Percentiles rank a stretch among this genome's conserved stretches.
Evolutionary conservation across 1,284 basidiomycete genomes (phyloP).

Genomic region (Marasmius oreades): DNA sequence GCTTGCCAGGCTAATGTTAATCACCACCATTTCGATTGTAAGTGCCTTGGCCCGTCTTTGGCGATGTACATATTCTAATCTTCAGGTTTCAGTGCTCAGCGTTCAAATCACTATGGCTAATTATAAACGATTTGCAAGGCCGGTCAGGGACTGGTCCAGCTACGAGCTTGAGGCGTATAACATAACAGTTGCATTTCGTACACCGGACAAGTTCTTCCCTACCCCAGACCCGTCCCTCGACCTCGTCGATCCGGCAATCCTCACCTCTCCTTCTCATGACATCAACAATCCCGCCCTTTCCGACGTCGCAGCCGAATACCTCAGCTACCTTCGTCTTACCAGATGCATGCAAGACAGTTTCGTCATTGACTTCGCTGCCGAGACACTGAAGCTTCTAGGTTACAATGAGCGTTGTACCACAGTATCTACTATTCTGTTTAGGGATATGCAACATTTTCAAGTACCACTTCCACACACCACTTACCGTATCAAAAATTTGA

Average conservation of each 20-base stretch:
- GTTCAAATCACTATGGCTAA: constrained; percentile 16
- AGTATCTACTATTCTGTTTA: too few relatives aligned
- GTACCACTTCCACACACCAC: too few relatives aligned
- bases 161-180: constrained; percentile 27
- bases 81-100: too few relatives aligned
- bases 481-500: too few relatives aligned
- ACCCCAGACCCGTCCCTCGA: constrained; percentile 22
- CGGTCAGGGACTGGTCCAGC: constrained; percentile 25
- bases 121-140: constrained; percentile 25
- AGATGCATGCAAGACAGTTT: constrained; percentile 17
- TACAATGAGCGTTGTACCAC: constrained; percentile 23
- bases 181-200: constrained; percentile 20
- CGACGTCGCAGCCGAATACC: constrained; percentile 18
- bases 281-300: neutral
- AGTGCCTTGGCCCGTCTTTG: too few relatives aligned
- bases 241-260: constrained; percentile 21
- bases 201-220: constrained; percentile 24
- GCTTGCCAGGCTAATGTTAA: too few relatives aligned
- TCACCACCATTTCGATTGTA: too few relatives aligned
- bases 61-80: too few relatives aligned
- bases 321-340: constrained; percentile 26
- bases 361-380: constrained; percentile 29
- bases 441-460: too few relatives aligned
- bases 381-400: constrained; percentile 25
- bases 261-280: constrained; percentile 7